phyloP scores from a whole-genome alignment of 192 early-diverging fungal genomes.

The Gamsiella multidivaricata region DNA sequence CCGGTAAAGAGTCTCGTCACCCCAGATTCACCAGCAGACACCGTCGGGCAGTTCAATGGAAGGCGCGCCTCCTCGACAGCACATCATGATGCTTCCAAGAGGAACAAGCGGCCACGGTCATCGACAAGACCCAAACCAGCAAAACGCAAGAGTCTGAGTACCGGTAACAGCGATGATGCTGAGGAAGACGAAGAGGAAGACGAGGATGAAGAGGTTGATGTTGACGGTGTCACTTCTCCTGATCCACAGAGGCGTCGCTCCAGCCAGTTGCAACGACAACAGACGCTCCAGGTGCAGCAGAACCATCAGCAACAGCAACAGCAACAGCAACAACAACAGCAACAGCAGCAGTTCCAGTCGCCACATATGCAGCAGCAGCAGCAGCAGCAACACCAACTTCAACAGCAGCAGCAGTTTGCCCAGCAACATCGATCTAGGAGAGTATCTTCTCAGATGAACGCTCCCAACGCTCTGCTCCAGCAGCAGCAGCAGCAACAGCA shows the following conservation, averaged over 20 bases:
- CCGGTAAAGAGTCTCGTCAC: slow-evolving; percentile 30
- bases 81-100: slow-evolving; percentile 14
- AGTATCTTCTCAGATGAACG: slow-evolving; percentile 27
- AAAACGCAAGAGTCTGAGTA: slow-evolving; percentile 17
- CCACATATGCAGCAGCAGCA: slow-evolving; percentile 27
- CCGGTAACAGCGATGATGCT: slow-evolving; percentile 28
- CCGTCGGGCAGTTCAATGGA: slow-evolving; percentile 36
- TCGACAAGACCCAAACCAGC: slow-evolving; percentile 24
- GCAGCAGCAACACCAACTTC: slow-evolving; percentile 24
- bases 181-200: slow-evolving; percentile 34
- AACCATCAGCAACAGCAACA: slow-evolving; percentile 29
- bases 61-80: slow-evolving; percentile 22
- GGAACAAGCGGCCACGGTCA: slow-evolving; percentile 20
- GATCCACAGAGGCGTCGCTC: slow-evolving; percentile 32
- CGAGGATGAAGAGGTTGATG: slow-evolving; percentile 42
- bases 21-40: slow-evolving; percentile 3
- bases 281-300: slow-evolving; percentile 11
- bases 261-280: slow-evolving; percentile 30
- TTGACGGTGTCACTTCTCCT: slow-evolving; percentile 45
- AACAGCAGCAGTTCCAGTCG: slow-evolving; percentile 9
- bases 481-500: slow-evolving; percentile 42
- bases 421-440: slow-evolving; percentile 23
- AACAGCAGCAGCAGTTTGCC: slow-evolving; percentile 26
- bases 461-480: slow-evolving; percentile 16
- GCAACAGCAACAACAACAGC: slow-evolving; percentile 19